These are phyloP conservation scores for Trichomonas tenax DNA, from an alignment of 208 protist species.

Conservation along the genomic window DNA sequence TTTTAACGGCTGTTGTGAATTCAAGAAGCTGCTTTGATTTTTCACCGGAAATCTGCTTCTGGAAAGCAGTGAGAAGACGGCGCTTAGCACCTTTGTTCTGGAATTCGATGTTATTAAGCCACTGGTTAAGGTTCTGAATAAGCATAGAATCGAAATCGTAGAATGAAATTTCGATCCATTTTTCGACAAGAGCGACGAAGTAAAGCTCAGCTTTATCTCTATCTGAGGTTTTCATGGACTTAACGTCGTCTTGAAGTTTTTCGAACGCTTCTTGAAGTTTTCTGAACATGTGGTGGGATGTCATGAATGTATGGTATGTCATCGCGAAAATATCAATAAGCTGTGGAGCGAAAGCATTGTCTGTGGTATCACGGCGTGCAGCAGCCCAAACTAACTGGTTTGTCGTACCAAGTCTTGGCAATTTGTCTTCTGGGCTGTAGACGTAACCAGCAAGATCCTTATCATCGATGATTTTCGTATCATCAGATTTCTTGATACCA, in stretches of 20 bases:
- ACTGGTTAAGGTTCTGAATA: neutral
- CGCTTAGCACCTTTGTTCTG: too few relatives aligned
- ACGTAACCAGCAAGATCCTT: neutral
- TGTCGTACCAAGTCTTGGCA: neutral
- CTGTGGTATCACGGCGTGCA: neutral
- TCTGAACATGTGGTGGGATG: neutral
- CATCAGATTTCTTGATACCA: neutral
- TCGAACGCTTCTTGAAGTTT: neutral
- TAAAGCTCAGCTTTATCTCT: neutral
- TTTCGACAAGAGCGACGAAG: neutral
- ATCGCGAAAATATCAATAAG: neutral
- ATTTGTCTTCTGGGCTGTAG: neutral
- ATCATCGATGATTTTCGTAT: neutral
- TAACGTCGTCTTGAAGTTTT: neutral
- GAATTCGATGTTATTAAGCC: neutral
- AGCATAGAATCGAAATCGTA: neutral
- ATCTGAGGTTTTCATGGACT: neutral
- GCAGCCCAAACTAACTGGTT: neutral
- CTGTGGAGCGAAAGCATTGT: neutral
- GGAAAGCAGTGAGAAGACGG: neutral
- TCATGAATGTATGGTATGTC: slow-evolving; percentile 1
- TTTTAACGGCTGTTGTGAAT: too few relatives aligned
- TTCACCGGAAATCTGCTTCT: neutral
- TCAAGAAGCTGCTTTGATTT: neutral
- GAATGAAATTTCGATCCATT: neutral